Percentiles rank a stretch among this genome's conserved stretches.
These are phyloP conservation scores for Hypoxylon rickii DNA, from an alignment of 495 filamentous ascomycete species.

Conservation along the genomic window DNA sequence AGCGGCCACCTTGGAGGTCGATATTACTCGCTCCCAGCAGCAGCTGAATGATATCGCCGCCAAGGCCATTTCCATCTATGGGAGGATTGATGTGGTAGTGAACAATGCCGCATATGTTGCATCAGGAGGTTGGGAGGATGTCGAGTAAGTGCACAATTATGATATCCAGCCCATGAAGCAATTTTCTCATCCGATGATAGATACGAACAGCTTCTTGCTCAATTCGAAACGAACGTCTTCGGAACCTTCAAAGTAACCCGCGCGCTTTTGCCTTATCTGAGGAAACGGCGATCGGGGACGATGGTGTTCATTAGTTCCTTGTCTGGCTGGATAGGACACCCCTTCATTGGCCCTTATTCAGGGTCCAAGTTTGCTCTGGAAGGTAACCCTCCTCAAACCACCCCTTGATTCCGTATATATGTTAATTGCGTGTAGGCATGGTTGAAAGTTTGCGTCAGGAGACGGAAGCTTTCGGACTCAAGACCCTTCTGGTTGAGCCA, in stretches of 20 bases:
- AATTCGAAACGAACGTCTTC: conserved; percentile 56
- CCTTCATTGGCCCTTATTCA: conserved; percentile 50
- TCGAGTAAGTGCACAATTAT: conserved; percentile 36
- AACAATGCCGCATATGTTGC: conserved; percentile 57
- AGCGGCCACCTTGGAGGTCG: conserved; percentile 47
- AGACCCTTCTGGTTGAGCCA: conserved; percentile 49
- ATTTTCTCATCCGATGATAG: conserved; percentile 17
- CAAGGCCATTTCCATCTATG: conserved; percentile 47
- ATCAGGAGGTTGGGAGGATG: conserved; percentile 47
- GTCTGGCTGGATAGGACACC: conserved; percentile 43
- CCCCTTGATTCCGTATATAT: neutral
- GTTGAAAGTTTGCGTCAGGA: conserved; percentile 53
- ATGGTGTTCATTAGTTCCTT: conserved; percentile 54
- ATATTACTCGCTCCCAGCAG: conserved; percentile 47
- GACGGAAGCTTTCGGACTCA: conserved; percentile 49
- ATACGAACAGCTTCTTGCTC: conserved; percentile 40
- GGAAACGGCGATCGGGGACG: conserved; percentile 43
- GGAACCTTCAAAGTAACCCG: conserved; percentile 52
- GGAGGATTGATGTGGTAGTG: conserved; percentile 55
- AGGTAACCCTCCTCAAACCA: conserved; percentile 32
- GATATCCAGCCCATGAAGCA: neutral
- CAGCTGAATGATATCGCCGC: conserved; percentile 43
- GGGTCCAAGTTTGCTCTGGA: conserved; percentile 59
- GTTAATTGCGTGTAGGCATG: conserved; percentile 40
- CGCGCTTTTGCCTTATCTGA: conserved; percentile 54